phyloP scores from a whole-genome alignment of 169 alveolate genomes.

The Cryptosporidium bovis region DNA sequence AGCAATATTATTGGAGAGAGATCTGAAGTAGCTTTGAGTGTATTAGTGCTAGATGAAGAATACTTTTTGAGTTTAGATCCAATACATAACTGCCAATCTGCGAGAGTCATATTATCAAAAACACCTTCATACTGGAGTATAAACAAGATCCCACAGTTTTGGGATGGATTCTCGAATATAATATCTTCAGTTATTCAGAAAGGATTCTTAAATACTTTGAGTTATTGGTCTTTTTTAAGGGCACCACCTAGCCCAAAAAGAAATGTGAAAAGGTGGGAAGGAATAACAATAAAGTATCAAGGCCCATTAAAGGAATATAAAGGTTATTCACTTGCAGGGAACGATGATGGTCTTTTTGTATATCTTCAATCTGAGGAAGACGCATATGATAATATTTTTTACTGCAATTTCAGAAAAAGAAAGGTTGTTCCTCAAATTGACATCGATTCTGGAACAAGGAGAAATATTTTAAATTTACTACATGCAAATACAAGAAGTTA shows the following conservation, averaged over 20 bases:
- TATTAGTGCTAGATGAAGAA: conserved; percentile 7
- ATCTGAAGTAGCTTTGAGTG: conserved; percentile 49
- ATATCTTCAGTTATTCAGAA: conserved; percentile 66
- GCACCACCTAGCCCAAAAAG: conserved; percentile 68
- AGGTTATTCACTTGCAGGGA: conserved; percentile 64
- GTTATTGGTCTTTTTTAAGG: conserved; percentile 72
- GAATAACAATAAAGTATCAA: conserved; percentile 46
- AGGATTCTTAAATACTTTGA: conserved; percentile 58
- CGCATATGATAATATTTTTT: conserved; percentile 61
- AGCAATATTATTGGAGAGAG: conserved; percentile 60
- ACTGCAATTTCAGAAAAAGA: conserved; percentile 30
- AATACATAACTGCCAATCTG: conserved; percentile 25
- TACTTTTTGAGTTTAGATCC: conserved; percentile 68
- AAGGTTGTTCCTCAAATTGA: background rate
- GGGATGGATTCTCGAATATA: conserved; percentile 62
- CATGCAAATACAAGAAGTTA: conserved; percentile 71
- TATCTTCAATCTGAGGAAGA: conserved; percentile 67
- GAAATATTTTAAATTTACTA: conserved; percentile 24
- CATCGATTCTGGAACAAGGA: background rate
- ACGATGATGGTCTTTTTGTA: conserved; percentile 67
- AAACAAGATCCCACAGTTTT: conserved; percentile 59
- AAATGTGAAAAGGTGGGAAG: conserved; percentile 63
- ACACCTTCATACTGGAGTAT: conserved; percentile 71
- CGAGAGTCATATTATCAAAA: conserved; percentile 57
- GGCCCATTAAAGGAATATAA: conserved; percentile 55